A percentile compares a stretch with the other conserved stretches of the same genome.
phyloP scores from a whole-genome alignment of 306 rosid species.

The Amphicarpaea edgeworthii region DNA sequence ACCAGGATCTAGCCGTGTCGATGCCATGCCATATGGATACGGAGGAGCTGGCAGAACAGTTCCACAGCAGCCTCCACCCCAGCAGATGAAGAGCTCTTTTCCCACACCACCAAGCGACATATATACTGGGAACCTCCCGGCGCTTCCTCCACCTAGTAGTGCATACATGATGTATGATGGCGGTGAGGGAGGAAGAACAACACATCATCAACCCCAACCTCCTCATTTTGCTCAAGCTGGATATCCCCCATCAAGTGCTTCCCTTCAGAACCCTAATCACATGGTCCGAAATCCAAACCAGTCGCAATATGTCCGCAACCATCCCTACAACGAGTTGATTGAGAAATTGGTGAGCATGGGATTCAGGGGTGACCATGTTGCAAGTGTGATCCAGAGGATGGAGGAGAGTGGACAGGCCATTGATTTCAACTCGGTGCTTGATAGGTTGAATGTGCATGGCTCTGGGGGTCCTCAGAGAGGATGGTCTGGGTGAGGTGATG shows the following conservation, averaged over 20 bases:
- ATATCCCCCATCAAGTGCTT: constrained; percentile 73
- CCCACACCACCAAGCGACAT: constrained; percentile 67
- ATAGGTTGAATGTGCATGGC: constrained; percentile 79
- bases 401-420: constrained; percentile 90
- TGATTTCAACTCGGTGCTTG: constrained; percentile 89
- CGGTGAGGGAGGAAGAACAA: constrained; percentile 75
- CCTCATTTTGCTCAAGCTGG: constrained; percentile 74
- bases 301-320: constrained; percentile 69
- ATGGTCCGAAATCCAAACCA: constrained; percentile 69
- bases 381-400: constrained; percentile 89
- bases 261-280: constrained; percentile 68
- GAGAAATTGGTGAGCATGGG: constrained; percentile 92
- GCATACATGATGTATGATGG: constrained; percentile 86
- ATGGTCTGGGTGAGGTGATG: constrained; percentile 71
- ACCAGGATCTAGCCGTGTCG: constrained; percentile 67
- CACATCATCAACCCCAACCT: constrained; percentile 67
- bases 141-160: constrained; percentile 72
- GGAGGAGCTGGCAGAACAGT: constrained; percentile 71
- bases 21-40: constrained; percentile 77
- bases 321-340: constrained; percentile 81
- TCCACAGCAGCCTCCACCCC: constrained; percentile 83
- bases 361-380: constrained; percentile 80
- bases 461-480: constrained; percentile 81
- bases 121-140: constrained; percentile 62
- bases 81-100: constrained; percentile 70